phyloP scores from a whole-genome alignment of 257 asterid genomes.

The Verbena officinalis region DNA sequence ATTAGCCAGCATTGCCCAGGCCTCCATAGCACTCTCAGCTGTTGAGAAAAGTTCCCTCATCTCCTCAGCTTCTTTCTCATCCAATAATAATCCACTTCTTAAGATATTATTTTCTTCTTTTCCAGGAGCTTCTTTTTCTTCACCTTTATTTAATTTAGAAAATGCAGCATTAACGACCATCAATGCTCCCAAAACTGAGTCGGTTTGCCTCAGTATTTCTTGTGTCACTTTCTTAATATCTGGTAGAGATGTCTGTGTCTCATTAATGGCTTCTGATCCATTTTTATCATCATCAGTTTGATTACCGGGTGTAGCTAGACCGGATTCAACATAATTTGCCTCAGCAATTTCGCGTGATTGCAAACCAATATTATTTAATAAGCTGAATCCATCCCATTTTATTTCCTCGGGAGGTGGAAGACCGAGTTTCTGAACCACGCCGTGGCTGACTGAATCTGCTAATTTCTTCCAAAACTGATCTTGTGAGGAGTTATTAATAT shows the following conservation, averaged over 20 bases:
- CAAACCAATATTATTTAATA: conserved; percentile 64
- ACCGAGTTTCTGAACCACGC: conserved; percentile 66
- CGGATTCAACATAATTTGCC: conserved; percentile 76
- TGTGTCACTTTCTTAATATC: conserved; percentile 81
- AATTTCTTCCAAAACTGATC: conserved; percentile 73
- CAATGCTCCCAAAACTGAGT: conserved; percentile 83
- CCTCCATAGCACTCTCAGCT: conserved; percentile 99
- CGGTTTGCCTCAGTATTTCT: conserved; percentile 83
- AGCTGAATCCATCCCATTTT: conserved; percentile 83
- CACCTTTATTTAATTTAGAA: conserved; percentile 62
- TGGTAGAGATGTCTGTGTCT: conserved; percentile 50
- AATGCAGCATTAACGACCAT: conserved; percentile 90
- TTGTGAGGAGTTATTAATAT: conserved; percentile 18
- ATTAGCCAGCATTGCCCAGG: conserved; percentile 98
- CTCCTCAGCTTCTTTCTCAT: conserved; percentile 88
- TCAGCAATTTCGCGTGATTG: conserved; percentile 78
- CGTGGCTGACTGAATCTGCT: conserved; percentile 65
- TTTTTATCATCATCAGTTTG: conserved; percentile 40
- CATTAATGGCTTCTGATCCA: conserved; percentile 33
- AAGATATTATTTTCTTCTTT: conserved; percentile 27
- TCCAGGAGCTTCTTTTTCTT: conserved; percentile 37
- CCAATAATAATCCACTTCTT: conserved; percentile 44
- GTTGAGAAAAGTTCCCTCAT: conserved; percentile 91
- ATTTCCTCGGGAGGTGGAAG: conserved; percentile 70
- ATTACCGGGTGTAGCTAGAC: conserved; percentile 78